Evolutionary conservation across 1,139 yeast species (phyloP), one percentile per base, ranked within the genome.

Genomic region (Kurtzmaniella quercitrusa): DNA sequence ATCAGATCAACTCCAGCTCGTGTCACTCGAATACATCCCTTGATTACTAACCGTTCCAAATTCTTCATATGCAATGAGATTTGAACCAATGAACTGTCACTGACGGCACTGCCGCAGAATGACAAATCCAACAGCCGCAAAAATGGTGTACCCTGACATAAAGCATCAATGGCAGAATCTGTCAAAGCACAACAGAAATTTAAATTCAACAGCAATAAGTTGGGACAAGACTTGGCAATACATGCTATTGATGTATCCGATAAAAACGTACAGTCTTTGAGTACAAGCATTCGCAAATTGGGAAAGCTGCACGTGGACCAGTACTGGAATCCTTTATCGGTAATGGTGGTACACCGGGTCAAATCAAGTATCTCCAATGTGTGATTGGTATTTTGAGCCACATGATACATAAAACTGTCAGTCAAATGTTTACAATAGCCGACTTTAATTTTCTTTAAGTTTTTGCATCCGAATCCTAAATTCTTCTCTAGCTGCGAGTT

Each of bases 41-140:
- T 80, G 21, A 84, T 66, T 2, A 68, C 63, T 43, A 85, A 63
- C 20, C 63, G 59, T 44, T 74, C 72, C 45, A 85, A 63, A 33
- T 66, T 58, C 46, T 70, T 59, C 44, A 80, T 60, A 45, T 77
- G 80, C 38, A 82, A 61, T 1, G 87, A 80, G n/a, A 85, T 70
- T 1, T 84, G 76, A 23, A 79, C 71, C 38, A 84, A 59, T 0
- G 88, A 80, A 18, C 82, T 73, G 54, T 85, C 93, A 54, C 88
- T 80, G 3, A 85, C 88, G 0, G 93, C 91, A 39, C 86, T 77
- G 2, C 93, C 93, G 61, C 93, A 85, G 54, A 83, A 85, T 11
- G 88, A 80, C 41, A 84, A 59, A 50, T 83, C 82, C 42, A 85
- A 63, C 28, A 65, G 62, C 42, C 68, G 59, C 43, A 85, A 60